phyloP scores from a whole-genome alignment of 441 rosid species.

The Lepidium campestre region DNA sequence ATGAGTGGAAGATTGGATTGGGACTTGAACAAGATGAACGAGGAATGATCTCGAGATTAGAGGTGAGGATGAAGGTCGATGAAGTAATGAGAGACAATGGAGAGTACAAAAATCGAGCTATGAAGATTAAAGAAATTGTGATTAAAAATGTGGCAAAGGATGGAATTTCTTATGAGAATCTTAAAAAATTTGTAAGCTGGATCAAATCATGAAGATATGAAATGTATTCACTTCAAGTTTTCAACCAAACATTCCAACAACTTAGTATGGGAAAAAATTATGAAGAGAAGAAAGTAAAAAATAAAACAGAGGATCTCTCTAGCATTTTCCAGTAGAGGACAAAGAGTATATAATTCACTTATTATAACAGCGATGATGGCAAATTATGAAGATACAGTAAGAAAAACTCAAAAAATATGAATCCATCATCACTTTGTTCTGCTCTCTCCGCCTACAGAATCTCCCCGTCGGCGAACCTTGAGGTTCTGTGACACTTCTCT shows the following conservation, averaged over 20 bases:
- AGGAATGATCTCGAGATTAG: slow-evolving; percentile 28
- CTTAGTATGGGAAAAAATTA: slow-evolving; percentile 8
- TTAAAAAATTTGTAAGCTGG: slow-evolving; percentile 42
- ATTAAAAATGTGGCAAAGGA: slow-evolving; percentile 19
- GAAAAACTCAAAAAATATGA: slow-evolving; percentile 17
- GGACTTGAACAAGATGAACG: slow-evolving; percentile 23
- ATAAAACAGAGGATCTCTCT: slow-evolving; percentile 16
- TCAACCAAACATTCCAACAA: slow-evolving; percentile 9
- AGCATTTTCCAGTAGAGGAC: slow-evolving; percentile 11
- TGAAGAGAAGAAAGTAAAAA: neutral
- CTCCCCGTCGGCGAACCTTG: slow-evolving; percentile 10
- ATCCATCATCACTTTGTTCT: slow-evolving; percentile 14
- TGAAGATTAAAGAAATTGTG: slow-evolving; percentile 30
- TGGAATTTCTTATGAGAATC: slow-evolving; percentile 39
- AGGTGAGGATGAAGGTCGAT: slow-evolving; percentile 41
- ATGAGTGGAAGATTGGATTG: slow-evolving; percentile 55
- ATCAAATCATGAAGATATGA: slow-evolving; percentile 18
- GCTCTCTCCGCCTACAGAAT: slow-evolving; percentile 19
- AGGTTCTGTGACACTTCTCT: neutral
- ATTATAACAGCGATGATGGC: slow-evolving; percentile 21
- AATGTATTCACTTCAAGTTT: neutral
- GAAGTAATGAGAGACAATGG: slow-evolving; percentile 26
- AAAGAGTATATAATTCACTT: slow-evolving; percentile 15
- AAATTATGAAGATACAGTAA: slow-evolving; percentile 18
- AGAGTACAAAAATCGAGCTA: slow-evolving; percentile 24